Conservation (phyloP, 2,329 filamentous ascomycete species). For the Raffaelea albimanens region DNA sequence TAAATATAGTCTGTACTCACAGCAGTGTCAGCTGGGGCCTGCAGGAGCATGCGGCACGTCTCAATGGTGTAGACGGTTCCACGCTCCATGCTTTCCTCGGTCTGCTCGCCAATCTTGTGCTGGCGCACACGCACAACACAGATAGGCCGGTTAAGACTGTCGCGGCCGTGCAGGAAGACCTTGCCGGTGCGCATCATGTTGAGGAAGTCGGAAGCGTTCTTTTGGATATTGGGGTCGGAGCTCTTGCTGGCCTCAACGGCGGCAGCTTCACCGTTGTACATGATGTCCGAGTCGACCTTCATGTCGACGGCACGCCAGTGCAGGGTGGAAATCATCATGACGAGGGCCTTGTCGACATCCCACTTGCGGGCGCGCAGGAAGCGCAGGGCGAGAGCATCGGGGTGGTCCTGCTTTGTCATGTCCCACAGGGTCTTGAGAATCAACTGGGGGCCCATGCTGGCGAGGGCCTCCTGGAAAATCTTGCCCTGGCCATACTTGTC, state of each 20-base stretch:
- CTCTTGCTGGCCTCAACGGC: slow-evolving; percentile 52
- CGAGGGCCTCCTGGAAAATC: slow-evolving; percentile 73
- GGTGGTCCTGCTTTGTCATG: slow-evolving; percentile 93
- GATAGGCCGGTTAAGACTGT: slow-evolving; percentile 77
- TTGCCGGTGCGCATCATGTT: slow-evolving; percentile 82
- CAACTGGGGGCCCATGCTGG: slow-evolving; percentile 65
- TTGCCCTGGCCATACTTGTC: slow-evolving; percentile 92
- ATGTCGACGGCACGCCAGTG: slow-evolving; percentile 79
- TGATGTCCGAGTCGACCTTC: slow-evolving; percentile 83
- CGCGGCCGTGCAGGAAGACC: slow-evolving; percentile 80
- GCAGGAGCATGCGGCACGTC: slow-evolving; percentile 76
- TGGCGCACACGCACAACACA: slow-evolving; percentile 76
- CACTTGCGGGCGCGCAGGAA: slow-evolving; percentile 89
- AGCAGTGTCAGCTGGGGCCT: slow-evolving; percentile 78
- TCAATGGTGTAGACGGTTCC: slow-evolving; percentile 95
- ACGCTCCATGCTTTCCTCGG: slow-evolving; percentile 69
- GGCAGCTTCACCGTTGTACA: slow-evolving; percentile 62
- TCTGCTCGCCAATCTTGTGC: slow-evolving; percentile 75
- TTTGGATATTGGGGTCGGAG: slow-evolving; percentile 52
- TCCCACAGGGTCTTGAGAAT: slow-evolving; percentile 78
- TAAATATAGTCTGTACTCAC: no score
- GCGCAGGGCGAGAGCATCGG: slow-evolving; percentile 72
- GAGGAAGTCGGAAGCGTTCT: slow-evolving; percentile 66
- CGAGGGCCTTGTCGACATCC: slow-evolving; percentile 85
- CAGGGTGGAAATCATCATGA: slow-evolving; percentile 93